phyloP scores from a whole-genome alignment of 768 basidiomycete species.

The Exsudoporus frostii region DNA sequence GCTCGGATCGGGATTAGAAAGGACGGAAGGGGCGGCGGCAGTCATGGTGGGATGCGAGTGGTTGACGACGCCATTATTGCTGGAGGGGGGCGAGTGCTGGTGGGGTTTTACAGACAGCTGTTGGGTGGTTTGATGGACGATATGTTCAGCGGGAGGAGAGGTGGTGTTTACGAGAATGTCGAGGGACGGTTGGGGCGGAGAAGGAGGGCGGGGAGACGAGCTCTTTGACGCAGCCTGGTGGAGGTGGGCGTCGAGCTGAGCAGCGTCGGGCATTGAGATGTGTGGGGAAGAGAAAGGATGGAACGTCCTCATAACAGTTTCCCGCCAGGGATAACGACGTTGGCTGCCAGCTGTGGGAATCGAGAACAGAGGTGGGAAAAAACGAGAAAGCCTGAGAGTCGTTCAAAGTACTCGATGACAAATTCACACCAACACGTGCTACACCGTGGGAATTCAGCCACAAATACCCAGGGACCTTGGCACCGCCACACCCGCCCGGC shows the following conservation, averaged over 20 bases:
- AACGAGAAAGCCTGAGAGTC: slow-evolving; percentile 33
- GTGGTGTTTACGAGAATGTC: slow-evolving; percentile 36
- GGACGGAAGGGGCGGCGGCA: slow-evolving; percentile 31
- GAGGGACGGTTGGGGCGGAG: slow-evolving; percentile 38
- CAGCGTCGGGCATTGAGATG: slow-evolving; percentile 40
- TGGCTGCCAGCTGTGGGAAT: slow-evolving; percentile 47
- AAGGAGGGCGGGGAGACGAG: slow-evolving; percentile 50
- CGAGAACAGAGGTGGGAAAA: slow-evolving; percentile 45
- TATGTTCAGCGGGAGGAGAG: slow-evolving; percentile 25
- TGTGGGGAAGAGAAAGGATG: slow-evolving; percentile 43
- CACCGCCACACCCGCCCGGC: slow-evolving; percentile 5
- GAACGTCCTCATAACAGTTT: slow-evolving; percentile 43
- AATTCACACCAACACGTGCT: slow-evolving; percentile 31
- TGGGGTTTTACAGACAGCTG: slow-evolving; percentile 29
- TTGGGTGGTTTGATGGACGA: slow-evolving; percentile 33
- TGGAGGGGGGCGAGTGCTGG: slow-evolving; percentile 18
- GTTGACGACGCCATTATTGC: slow-evolving; percentile 25
- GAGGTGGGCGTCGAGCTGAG: slow-evolving; percentile 33
- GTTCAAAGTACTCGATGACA: slow-evolving; percentile 23
- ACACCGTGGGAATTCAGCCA: slow-evolving; percentile 28
- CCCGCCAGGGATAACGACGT: slow-evolving; percentile 38
- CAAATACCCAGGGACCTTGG: slow-evolving; percentile 6
- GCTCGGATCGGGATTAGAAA: slow-evolving; percentile 37
- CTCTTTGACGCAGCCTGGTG: slow-evolving; percentile 31
- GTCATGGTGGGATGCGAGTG: slow-evolving; percentile 32